phyloP scores from a whole-genome alignment of 2,329 filamentous ascomycete species.

The Aciculosporium take region DNA sequence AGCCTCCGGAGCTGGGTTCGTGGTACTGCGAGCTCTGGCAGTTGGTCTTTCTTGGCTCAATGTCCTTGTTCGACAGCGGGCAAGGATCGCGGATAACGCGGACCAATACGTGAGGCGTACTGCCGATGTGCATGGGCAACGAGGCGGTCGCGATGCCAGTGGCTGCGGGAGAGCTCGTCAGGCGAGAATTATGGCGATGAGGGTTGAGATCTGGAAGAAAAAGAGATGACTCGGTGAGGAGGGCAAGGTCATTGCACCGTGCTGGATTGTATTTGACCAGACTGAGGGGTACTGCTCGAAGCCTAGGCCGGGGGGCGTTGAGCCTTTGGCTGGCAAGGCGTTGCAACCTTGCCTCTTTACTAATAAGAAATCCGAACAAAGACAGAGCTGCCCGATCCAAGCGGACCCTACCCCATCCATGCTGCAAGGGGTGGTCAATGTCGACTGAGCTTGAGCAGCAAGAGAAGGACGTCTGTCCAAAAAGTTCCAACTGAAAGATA shows the following conservation, averaged over 20 bases:
- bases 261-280: slow-evolving; percentile 27
- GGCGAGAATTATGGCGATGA: slow-evolving; percentile 13
- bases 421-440: slow-evolving; percentile 4
- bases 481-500: not conserved
- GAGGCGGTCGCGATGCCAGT: slow-evolving; percentile 6
- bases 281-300: slow-evolving; percentile 24
- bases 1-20: not conserved
- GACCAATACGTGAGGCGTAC: slow-evolving; percentile 11
- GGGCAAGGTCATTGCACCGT: slow-evolving; percentile 21
- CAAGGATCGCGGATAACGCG: slow-evolving; percentile 12
- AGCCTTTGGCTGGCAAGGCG: slow-evolving; percentile 10
- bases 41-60: slow-evolving; percentile 1
- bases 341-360: slow-evolving; percentile 6
- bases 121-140: slow-evolving; percentile 11
- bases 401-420: slow-evolving; percentile 1
- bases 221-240: slow-evolving; percentile 28
- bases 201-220: slow-evolving; percentile 22
- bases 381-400: slow-evolving; percentile 9
- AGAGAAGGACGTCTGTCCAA: not conserved
- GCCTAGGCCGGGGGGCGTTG: not conserved
- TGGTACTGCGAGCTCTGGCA: not conserved
- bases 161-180: slow-evolving; percentile 7
- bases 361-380: slow-evolving; percentile 2
- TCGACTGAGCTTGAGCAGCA: not conserved
- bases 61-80: slow-evolving; percentile 5